Percentiles rank a stretch among this genome's conserved stretches.
Conservation (phyloP, 768 basidiomycete species). For the Lactarius evosmus region DNA sequence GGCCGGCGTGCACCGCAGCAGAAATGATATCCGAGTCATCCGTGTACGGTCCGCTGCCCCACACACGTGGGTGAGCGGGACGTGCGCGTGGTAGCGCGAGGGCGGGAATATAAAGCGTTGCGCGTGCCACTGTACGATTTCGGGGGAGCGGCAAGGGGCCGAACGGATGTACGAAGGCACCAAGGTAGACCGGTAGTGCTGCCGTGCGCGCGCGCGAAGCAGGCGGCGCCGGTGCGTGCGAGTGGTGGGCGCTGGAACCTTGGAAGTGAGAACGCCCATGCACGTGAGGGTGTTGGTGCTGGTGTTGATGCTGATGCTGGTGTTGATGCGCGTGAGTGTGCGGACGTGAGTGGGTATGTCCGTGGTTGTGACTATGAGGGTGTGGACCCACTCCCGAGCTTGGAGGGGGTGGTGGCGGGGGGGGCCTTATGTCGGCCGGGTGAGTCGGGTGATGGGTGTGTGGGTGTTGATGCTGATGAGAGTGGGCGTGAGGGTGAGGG, state of each 20-base stretch:
- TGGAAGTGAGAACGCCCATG: conserved; percentile 20
- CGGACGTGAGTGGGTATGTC: conserved; percentile 26
- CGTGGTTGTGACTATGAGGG: conserved; percentile 29
- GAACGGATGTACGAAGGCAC: conserved; percentile 56
- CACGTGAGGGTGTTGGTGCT: conserved; percentile 28
- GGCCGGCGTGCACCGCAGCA: conserved; percentile 65
- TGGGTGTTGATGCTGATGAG: conserved; percentile 11
- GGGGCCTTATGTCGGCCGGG: conserved; percentile 7
- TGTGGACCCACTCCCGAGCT: conserved; percentile 18
- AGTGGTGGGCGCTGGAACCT: conserved; percentile 1
- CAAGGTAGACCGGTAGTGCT: conserved; percentile 39
- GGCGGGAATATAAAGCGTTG: conserved; percentile 57
- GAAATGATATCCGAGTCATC: conserved; percentile 73
- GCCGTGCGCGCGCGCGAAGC: conserved; percentile 25
- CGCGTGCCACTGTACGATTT: conserved; percentile 31
- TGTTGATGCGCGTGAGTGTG: conserved; percentile 30
- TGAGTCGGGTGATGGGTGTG: conserved; percentile 19
- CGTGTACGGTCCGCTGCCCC: conserved; percentile 69
- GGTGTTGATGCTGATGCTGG: conserved; percentile 28
- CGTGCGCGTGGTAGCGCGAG: conserved; percentile 54
- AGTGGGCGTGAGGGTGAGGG: conserved; percentile 14
- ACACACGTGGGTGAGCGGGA: conserved; percentile 55
- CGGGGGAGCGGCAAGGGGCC: conserved; percentile 53
- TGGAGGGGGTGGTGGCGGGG: conserved; percentile 11
- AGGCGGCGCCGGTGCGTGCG: conserved; percentile 4